Evolutionary conservation across 225 moss, liverwort and hornwort genomes (phyloP).

Genomic region (Marchantia paleacea): DNA sequence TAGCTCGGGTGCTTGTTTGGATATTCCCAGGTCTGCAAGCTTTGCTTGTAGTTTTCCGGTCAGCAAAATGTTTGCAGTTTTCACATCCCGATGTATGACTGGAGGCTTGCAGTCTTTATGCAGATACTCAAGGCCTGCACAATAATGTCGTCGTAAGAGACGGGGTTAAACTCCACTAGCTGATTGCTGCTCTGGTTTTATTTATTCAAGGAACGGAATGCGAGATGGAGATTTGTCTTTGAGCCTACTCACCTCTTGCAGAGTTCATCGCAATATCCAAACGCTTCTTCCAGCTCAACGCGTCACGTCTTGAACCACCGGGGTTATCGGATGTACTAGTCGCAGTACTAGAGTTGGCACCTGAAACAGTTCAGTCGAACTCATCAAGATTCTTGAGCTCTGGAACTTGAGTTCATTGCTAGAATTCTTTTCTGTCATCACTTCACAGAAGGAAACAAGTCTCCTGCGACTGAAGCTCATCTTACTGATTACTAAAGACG

Average conservation of each 20-base stretch:
- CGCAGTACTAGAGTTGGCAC: too few species aligned
- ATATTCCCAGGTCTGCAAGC: slow-evolving; percentile 40
- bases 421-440: too few species aligned
- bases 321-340: too few species aligned
- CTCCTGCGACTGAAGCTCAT: too few species aligned
- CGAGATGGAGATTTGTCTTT: background rate
- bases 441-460: too few species aligned
- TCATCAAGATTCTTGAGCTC: too few species aligned
- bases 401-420: too few species aligned
- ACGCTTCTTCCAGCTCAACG: slow-evolving; percentile 55
- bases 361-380: too few species aligned
- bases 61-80: slow-evolving; percentile 37
- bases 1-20: slow-evolving; percentile 12
- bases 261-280: slow-evolving; percentile 67
- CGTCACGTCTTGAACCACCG: background rate
- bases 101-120: slow-evolving; percentile 34
- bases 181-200: background rate
- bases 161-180: background rate
- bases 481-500: background rate
- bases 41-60: slow-evolving; percentile 25
- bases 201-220: background rate
- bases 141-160: background rate
- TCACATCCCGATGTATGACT: slow-evolving; percentile 43
- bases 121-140: slow-evolving; percentile 36
- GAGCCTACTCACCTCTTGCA: slow-evolving; percentile 51